Percentiles rank a stretch among this genome's conserved stretches.
These are phyloP conservation scores for Fraxinus pennsylvanica DNA, from an alignment of 257 asterid species.

Conservation along the genomic window DNA sequence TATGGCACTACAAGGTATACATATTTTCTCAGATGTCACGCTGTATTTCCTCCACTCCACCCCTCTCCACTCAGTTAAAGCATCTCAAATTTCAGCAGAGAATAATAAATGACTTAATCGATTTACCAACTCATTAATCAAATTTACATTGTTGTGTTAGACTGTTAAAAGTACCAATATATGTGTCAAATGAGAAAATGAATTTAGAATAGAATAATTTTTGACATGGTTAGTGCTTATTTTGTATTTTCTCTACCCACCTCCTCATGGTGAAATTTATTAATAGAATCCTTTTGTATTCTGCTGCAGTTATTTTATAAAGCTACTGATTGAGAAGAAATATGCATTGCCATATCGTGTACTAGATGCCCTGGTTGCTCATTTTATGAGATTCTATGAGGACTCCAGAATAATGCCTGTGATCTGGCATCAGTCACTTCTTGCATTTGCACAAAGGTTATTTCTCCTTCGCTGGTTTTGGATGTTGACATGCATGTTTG, in stretches of 20 bases:
- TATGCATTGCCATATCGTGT: constrained; percentile 97
- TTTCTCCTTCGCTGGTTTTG: constrained; percentile 21
- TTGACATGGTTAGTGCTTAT: neutral
- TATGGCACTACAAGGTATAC: constrained; percentile 92
- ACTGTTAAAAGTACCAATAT: neutral
- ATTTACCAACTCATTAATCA: neutral
- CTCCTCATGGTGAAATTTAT: neutral
- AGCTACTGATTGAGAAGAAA: constrained; percentile 86
- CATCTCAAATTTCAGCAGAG: neutral
- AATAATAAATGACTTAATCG: neutral
- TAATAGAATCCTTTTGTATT: constrained; percentile 10
- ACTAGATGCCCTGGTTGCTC: constrained; percentile 87
- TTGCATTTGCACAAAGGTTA: constrained; percentile 89
- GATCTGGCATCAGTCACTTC: constrained; percentile 98
- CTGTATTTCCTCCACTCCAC: neutral
- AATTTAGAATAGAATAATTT: neutral
- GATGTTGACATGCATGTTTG: neutral
- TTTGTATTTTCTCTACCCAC: neutral
- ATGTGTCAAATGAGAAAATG: neutral
- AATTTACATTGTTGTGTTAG: neutral
- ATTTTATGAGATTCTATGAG: constrained; percentile 74
- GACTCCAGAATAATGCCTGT: constrained; percentile 92
- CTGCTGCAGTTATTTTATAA: constrained; percentile 77
- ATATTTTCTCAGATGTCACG: neutral
- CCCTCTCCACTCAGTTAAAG: neutral